Conservation (phyloP, 352 stramenopile genomes). For the Bremia lactucae region DNA sequence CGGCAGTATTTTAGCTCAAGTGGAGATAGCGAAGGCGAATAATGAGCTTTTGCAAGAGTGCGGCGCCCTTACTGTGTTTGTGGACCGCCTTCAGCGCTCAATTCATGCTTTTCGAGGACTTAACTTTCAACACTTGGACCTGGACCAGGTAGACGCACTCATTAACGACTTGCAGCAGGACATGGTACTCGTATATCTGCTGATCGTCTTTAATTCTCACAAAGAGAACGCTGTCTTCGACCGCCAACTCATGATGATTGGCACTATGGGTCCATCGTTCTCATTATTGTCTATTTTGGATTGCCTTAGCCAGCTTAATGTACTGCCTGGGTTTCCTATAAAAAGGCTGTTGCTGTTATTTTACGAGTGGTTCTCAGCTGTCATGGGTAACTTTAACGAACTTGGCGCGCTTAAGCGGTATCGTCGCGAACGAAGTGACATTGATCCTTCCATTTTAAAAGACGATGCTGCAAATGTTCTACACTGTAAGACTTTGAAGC, state of each 20-base stretch:
- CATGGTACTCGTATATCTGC: conserved; percentile 70
- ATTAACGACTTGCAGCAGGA: conserved; percentile 60
- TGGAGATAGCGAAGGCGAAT: conserved; percentile 49
- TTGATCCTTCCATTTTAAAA: conserved; percentile 33
- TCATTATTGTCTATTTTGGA: conserved; percentile 60
- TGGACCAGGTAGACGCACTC: conserved; percentile 52
- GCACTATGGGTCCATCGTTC: conserved; percentile 45
- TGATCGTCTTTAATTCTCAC: conserved; percentile 67
- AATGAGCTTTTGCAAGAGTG: conserved; percentile 70
- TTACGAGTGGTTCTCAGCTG: conserved; percentile 51
- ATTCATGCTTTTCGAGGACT: conserved; percentile 57
- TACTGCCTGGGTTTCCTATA: conserved; percentile 63
- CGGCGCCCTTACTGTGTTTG: conserved; percentile 54
- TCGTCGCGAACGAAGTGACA: conserved; percentile 29
- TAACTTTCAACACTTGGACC: conserved; percentile 64
- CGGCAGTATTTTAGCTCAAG: conserved; percentile 21
- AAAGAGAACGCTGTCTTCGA: conserved; percentile 55
- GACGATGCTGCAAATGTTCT: conserved; percentile 38
- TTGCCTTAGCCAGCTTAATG: conserved; percentile 57
- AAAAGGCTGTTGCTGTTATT: conserved; percentile 68
- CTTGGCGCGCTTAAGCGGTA: conserved; percentile 45
- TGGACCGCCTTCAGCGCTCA: conserved; percentile 44
- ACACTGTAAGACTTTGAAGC: conserved; percentile 59
- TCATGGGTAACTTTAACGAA: conserved; percentile 42
- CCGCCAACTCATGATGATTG: conserved; percentile 53